These are phyloP conservation scores for Eragrostis tef DNA, from an alignment of 202 grass and related monocot genomes.

Conservation along the genomic window DNA sequence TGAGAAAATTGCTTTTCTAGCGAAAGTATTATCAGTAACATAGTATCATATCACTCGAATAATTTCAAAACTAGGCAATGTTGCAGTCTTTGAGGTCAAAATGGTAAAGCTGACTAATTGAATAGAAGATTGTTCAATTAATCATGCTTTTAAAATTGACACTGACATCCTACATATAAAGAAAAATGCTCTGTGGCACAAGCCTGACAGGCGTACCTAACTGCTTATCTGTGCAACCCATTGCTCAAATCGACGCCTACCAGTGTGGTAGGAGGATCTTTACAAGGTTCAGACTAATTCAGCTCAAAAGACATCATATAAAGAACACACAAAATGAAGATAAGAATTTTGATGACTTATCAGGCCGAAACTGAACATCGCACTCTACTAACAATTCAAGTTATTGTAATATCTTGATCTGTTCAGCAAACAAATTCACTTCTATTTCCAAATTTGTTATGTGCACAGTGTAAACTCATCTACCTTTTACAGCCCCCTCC, in stretches of 20 bases:
- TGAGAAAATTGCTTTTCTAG: constrained; percentile 35
- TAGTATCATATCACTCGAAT: not conserved
- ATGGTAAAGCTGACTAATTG: constrained; percentile 1
- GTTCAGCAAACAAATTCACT: constrained; percentile 12
- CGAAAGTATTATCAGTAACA: not conserved
- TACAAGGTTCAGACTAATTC: not conserved
- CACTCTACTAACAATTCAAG: not conserved
- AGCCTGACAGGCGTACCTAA: not conserved
- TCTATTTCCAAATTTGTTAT: constrained; percentile 28
- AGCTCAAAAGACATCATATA: not conserved
- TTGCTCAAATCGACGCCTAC: constrained; percentile 10
- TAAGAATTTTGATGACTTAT: not conserved
- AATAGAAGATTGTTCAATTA: not conserved
- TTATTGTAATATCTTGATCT: not conserved
- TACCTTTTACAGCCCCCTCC: not conserved
- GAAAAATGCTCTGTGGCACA: not conserved
- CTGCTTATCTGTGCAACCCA: not conserved
- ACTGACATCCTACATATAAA: not conserved
- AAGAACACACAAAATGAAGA: not conserved
- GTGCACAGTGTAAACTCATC: not conserved
- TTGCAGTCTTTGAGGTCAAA: constrained; percentile 12
- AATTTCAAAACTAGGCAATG: not conserved
- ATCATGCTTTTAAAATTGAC: not conserved
- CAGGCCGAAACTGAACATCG: not conserved
- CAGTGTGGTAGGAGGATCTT: not conserved